Evolutionary conservation across 257 asterid genomes (phyloP), one percentile per base, ranked within the genome.

Genomic region (Solanum virginianum): DNA sequence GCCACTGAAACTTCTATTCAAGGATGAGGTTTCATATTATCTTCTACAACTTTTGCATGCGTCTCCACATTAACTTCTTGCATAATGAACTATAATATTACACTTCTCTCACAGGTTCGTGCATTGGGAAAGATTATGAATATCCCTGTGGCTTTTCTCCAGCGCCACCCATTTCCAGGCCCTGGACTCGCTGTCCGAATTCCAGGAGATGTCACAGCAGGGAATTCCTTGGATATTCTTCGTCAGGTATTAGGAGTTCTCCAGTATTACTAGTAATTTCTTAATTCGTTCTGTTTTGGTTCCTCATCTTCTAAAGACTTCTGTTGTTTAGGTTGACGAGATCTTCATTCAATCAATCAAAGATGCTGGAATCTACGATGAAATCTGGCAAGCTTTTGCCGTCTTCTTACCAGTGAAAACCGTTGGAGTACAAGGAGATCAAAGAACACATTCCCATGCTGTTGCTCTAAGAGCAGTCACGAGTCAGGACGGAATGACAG

Each of bases 401-500:
- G 99, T 97, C 20, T 92, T 95, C 91, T 87, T 97, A 95, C 98
- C 98, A 2, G 95, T 95, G 51, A 88, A 88, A 82, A 93, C 99
- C 0, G 99, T 97, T 47, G 99, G 99, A 20, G 99, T 97, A 89
- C 99, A 97, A 92, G 99, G 99, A 65, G 99, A 97, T 85, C 96
- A 94, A 85, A 93, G 99, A 88, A 95, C 99, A 2, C 98, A 97
- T 91, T 91, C 98, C 53, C 93, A 94, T 49, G 98, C 96, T 88
- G 93, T 97, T 84, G 92, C 96, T 20, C 94, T 97, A 55, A 91
- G 99, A 90, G 99, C 99, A 18, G 99, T 95, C 83, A 97, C 99
- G 18, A 97, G 99, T 89, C 97, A 95, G 85, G 99, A 97, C 90
- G 99, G 99, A 86, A 97, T 97, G 99, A 97, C 99, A 69, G 99